These are phyloP conservation scores for Coemansia sp. DNA, from an alignment of 192 early-diverging fungal genomes.

Conservation along the genomic window DNA sequence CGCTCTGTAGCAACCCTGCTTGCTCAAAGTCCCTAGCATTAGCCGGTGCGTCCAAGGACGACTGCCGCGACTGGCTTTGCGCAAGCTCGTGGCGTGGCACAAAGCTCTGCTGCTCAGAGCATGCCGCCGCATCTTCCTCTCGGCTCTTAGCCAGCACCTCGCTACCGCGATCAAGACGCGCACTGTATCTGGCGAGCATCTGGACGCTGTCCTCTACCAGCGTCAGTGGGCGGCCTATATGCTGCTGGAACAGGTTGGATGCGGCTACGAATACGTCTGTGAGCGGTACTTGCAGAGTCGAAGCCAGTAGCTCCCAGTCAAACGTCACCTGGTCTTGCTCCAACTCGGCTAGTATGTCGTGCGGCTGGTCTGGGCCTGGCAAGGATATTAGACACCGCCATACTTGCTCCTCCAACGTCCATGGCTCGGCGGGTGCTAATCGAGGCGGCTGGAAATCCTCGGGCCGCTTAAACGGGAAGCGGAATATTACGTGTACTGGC, in stretches of 20 bases:
- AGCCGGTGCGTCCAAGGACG: constrained; percentile 19
- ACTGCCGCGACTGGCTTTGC: not conserved
- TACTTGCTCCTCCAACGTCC: constrained; percentile 37
- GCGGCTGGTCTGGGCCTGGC: constrained; percentile 31
- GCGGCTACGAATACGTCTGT: constrained; percentile 38
- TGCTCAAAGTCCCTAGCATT: constrained; percentile 25
- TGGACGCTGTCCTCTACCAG: constrained; percentile 27
- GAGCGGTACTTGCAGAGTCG: constrained; percentile 25
- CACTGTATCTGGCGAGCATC: constrained; percentile 4
- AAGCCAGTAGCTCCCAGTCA: constrained; percentile 52
- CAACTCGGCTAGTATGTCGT: constrained; percentile 47
- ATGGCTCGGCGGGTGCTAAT: not conserved
- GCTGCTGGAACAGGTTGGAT: constrained; percentile 29
- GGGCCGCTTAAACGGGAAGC: constrained; percentile 41
- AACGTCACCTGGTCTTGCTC: constrained; percentile 56
- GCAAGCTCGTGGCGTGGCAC: not conserved
- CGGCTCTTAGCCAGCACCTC: not conserved
- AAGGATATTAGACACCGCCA: constrained; percentile 42
- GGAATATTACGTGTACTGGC: constrained; percentile 44
- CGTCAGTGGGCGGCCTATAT: constrained; percentile 32
- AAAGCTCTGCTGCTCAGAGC: not conserved
- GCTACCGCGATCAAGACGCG: not conserved
- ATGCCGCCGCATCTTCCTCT: not conserved
- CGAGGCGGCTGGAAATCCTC: constrained; percentile 11
- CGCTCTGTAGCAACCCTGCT: constrained; percentile 36